phyloP scores from a whole-genome alignment of 1,139 yeast species.

The Williopsis jadinii region DNA sequence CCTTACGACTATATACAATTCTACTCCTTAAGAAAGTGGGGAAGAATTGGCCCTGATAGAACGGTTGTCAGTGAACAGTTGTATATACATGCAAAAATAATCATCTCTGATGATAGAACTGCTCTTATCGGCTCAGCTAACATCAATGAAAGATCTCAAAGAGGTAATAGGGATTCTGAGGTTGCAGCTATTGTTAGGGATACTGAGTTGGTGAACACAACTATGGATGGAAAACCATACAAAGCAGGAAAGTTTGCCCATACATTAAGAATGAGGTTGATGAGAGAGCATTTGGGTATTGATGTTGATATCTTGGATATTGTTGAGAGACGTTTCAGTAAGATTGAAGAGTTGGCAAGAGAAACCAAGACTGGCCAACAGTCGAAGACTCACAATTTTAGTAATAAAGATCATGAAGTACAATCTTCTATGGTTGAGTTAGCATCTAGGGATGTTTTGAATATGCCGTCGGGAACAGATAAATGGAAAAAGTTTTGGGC shows the following conservation, averaged over 20 bases:
- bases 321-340: constrained; percentile 68
- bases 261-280: constrained; percentile 77
- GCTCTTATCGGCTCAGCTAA: constrained; percentile 97
- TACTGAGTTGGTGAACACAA: constrained; percentile 61
- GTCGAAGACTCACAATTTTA: constrained; percentile 26
- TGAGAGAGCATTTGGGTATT: constrained; percentile 96
- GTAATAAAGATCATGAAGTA: constrained; percentile 27
- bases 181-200: constrained; percentile 87
- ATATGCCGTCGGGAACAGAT: constrained; percentile 35
- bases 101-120: constrained; percentile 89
- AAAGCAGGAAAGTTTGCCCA: constrained; percentile 86
- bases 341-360: constrained; percentile 50
- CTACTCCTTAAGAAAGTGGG: constrained; percentile 93
- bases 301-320: constrained; percentile 83
- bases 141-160: constrained; percentile 90
- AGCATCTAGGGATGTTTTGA: constrained; percentile 61
- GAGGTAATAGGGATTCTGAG: constrained; percentile 92
- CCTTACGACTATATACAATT: constrained; percentile 92
- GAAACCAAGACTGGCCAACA: constrained; percentile 22
- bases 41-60: constrained; percentile 73
- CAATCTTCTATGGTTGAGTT: constrained; percentile 69
- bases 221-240: constrained; percentile 79
- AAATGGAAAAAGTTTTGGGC: constrained; percentile 40
- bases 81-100: constrained; percentile 86
- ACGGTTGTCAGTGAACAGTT: constrained; percentile 82